Base-by-base conservation (phyloP, 2,329 filamentous ascomycete species). In the Scedosporium dehoogii region DNA sequence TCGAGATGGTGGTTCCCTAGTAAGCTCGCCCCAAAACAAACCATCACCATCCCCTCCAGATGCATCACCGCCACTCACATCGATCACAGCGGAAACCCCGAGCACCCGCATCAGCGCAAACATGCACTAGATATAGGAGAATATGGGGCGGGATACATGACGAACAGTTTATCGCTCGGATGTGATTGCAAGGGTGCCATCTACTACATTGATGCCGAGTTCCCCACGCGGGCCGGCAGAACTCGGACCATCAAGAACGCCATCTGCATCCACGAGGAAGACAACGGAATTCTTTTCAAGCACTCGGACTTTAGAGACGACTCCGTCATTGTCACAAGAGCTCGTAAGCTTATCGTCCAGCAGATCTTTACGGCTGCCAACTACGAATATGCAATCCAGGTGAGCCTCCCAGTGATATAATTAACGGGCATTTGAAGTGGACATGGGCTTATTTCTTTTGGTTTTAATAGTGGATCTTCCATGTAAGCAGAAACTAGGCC, bases 341-440 rank as follows among this genome's bases (percentile, higher is more conserved):
- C 87, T 1, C 85, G 91, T 61, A 96, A 94, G 72, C 83, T 97
- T 63, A 82, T 96, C 70, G 82, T 97, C 67, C 92, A 91, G 66
- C 92, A 96, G 68, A 89, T 96, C 71, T 96, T 97, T 76, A 97
- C 92, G 0, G 92, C 92, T 0, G 92, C 92, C 27, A 97, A 97
- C 78, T 97, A 97, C 76, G 92, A 97, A 73, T 97, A 97, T 75
- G 79, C 79, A 2, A 74, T 81, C 29, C 79, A 79, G 67, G 58
- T 59, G 41, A n/a, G 58, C 1, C 51, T 16, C 6, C 55, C 55
- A 7, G 7, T n/a, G 41, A 41, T 58, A 33, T n/a, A n/a, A n/a
- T 6, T 58, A 58, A 33, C 21, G 9, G 14, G n/a, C n/a, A 27
- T 18, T 27, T 33, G 23, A 58, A n/a, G 18, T 88, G 87, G 70